These are phyloP conservation scores for Agarophyton chilense DNA, from an alignment of 23 red algal genomes.

Conservation along the genomic window DNA sequence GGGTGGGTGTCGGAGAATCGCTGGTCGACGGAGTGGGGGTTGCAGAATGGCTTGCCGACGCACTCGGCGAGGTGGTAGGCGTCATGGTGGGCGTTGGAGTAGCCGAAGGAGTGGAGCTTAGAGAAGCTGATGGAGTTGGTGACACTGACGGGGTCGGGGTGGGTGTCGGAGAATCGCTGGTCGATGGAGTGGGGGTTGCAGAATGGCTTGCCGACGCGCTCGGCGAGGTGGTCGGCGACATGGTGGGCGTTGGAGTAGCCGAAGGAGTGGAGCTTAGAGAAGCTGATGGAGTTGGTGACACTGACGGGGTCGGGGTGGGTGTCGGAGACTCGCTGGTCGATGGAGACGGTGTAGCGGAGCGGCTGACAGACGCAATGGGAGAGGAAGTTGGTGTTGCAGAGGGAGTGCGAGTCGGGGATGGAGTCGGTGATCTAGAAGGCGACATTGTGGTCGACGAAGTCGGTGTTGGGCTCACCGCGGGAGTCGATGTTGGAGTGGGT, in stretches of 20 bases:
- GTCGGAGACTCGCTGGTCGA: not conserved
- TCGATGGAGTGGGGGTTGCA: not conserved
- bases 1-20: not conserved
- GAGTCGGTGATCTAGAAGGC: not conserved
- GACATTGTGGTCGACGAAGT: not conserved
- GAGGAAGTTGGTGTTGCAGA: slow-evolving; percentile 29
- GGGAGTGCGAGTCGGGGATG: not conserved
- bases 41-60: not conserved
- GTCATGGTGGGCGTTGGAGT: not conserved
- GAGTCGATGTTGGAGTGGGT: not conserved
- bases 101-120: not conserved
- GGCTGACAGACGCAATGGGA: not conserved
- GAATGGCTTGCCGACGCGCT: no score
- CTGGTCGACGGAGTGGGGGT: not conserved
- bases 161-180: no score
- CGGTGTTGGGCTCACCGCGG: not conserved
- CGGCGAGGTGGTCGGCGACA: not conserved
- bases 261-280: not conserved
- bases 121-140: not conserved
- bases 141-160: not conserved
- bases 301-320: slow-evolving; percentile 2
- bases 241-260: not conserved
- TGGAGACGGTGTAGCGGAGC: slow-evolving; percentile 9
- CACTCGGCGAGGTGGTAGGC: not conserved
- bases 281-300: not conserved